A percentile compares a stretch with the other conserved stretches of the same genome.
phyloP scores from a whole-genome alignment of 2,329 filamentous ascomycete species.

The Hymenotorrendiella dingleyae region DNA sequence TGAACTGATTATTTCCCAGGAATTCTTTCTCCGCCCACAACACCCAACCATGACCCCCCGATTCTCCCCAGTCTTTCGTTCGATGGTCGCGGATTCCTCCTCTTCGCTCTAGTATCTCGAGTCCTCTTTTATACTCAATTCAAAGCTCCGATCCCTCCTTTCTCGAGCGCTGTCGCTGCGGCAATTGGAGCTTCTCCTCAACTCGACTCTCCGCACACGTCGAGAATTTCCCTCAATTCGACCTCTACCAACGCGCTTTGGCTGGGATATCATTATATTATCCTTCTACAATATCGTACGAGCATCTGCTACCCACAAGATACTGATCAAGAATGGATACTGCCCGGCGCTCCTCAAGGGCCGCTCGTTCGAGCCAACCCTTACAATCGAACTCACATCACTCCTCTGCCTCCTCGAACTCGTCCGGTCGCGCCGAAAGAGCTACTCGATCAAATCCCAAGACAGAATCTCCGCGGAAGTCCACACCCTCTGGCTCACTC shows the following conservation, averaged over 20 bases:
- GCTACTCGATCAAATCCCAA: conserved; percentile 68
- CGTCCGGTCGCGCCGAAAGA: conserved; percentile 70
- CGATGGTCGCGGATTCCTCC: conserved; percentile 12
- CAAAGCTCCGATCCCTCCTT: conserved; percentile 6
- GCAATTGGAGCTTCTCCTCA: conserved; percentile 13
- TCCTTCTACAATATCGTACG: background rate
- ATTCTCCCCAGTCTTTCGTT: conserved; percentile 10
- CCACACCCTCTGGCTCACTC: conserved; percentile 65
- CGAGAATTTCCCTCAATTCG: conserved; percentile 14
- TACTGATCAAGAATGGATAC: conserved; percentile 40
- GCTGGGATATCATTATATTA: background rate
- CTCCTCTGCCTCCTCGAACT: conserved; percentile 71
- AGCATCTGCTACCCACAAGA: background rate
- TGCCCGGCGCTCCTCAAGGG: conserved; percentile 81
- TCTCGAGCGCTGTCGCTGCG: conserved; percentile 3
- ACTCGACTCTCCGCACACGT: conserved; percentile 4
- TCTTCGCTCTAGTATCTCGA: conserved; percentile 14
- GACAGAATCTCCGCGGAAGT: conserved; percentile 67
- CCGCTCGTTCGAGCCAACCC: conserved; percentile 74
- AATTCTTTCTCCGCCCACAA: conserved; percentile 3
- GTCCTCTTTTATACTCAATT: conserved; percentile 14
- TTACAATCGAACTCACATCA: conserved; percentile 64
- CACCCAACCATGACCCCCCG: conserved; percentile 20
- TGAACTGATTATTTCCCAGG: conserved; percentile 11
- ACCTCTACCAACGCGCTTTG: conserved; percentile 10